These are phyloP conservation scores for Citrullus colocynthis DNA, from an alignment of 306 rosid species.

Conservation along the genomic window DNA sequence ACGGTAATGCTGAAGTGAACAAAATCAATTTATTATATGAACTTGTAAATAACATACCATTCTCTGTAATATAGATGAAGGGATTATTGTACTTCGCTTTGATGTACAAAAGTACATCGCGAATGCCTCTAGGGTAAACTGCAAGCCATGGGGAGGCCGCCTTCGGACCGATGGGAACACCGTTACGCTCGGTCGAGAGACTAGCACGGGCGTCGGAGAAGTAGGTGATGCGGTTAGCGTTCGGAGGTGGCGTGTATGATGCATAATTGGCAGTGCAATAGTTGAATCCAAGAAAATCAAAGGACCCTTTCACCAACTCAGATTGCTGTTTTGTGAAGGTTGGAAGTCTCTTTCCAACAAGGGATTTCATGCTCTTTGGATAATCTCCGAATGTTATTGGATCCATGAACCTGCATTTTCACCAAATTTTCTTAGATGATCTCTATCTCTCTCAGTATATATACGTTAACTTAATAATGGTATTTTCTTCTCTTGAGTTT, in stretches of 20 bases:
- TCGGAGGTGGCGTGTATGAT: conserved; percentile 5
- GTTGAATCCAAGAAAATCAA: conserved; percentile 8
- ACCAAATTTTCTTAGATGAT: not conserved
- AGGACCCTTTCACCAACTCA: conserved; percentile 19
- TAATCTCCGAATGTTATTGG: conserved; percentile 53
- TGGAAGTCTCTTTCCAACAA: conserved; percentile 42
- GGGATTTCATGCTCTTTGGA: conserved; percentile 43
- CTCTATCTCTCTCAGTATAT: not conserved
- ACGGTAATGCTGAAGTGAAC: no score
- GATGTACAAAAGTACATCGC: conserved; percentile 23
- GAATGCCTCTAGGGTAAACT: conserved; percentile 19
- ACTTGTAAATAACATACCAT: not conserved
- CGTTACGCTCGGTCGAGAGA: conserved; percentile 20
- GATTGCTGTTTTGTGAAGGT: conserved; percentile 39
- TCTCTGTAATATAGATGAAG: not conserved
- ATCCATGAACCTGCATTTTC: conserved; percentile 35
- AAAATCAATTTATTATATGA: no score
- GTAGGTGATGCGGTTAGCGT: conserved; percentile 15
- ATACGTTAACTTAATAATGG: no score
- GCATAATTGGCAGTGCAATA: conserved; percentile 16
- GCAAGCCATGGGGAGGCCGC: conserved; percentile 11
- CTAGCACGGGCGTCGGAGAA: conserved; percentile 23
- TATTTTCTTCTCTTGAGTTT: no score
- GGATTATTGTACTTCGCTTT: not conserved
- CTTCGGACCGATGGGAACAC: conserved; percentile 9